A percentile compares a stretch with the other conserved stretches of the same genome.
These are phyloP conservation scores for Aurinia saxatilis DNA, from an alignment of 345 rosid genomes.

Conservation along the genomic window DNA sequence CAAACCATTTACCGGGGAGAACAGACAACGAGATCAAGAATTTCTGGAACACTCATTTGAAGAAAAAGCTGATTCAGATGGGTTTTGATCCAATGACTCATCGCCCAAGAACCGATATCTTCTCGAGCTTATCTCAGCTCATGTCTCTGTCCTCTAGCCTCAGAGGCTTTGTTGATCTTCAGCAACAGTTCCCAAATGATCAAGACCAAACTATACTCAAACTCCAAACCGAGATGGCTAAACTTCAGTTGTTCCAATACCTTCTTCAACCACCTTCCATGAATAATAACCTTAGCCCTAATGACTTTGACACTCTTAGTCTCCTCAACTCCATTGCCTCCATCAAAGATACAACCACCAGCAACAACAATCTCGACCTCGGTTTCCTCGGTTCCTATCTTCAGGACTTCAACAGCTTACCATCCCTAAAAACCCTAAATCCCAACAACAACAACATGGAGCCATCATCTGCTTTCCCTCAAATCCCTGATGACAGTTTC, in stretches of 20 bases:
- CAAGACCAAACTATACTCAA: conserved; percentile 16
- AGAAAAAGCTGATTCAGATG: conserved; percentile 73
- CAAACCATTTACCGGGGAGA: conserved; percentile 63
- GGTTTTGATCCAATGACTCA: conserved; percentile 81
- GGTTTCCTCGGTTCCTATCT: conserved; percentile 16
- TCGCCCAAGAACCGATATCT: conserved; percentile 50
- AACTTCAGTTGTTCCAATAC: conserved; percentile 23
- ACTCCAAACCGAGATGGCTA: conserved; percentile 32
- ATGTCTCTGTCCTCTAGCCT: conserved; percentile 26
- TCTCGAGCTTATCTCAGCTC: conserved; percentile 30
- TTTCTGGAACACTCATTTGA: conserved; percentile 77
- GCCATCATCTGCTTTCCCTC: conserved; percentile 18
- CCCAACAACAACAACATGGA: conserved; percentile 3
- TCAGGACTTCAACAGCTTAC: conserved; percentile 24
- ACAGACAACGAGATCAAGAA: conserved; percentile 79
- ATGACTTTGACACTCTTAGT: conserved; percentile 21
- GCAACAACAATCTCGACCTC: conserved; percentile 12
- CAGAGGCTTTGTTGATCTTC: conserved; percentile 20
- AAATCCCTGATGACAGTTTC: conserved; percentile 5
- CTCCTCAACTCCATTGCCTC: conserved; percentile 21
- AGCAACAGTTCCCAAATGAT: conserved; percentile 19
- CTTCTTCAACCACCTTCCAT: conserved; percentile 24
- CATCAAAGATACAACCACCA: conserved; percentile 16
- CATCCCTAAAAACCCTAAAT: conserved; percentile 23
- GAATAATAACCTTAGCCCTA: conserved; percentile 16